These are phyloP conservation scores for Mycosphaerella sp. DNA, from an alignment of 2,329 filamentous ascomycete genomes.

Conservation along the genomic window DNA sequence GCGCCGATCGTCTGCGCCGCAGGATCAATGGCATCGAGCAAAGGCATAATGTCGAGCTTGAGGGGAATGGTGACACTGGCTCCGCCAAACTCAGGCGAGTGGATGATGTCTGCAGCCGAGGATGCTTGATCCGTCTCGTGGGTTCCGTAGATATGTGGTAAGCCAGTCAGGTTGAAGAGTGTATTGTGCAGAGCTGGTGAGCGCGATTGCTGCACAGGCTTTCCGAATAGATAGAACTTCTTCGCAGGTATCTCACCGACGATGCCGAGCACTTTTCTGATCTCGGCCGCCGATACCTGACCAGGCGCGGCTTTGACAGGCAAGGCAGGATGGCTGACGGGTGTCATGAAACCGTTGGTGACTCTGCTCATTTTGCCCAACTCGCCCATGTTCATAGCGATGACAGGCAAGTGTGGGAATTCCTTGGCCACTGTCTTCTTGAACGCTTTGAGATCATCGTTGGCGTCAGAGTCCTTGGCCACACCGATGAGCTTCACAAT, in stretches of 20 bases:
- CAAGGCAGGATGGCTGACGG: conserved; percentile 82
- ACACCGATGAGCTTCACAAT: conserved; percentile 90
- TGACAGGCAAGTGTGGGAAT: conserved; percentile 69
- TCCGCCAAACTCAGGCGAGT: conserved; percentile 71
- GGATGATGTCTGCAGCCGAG: conserved; percentile 60
- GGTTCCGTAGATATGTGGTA: conserved; percentile 75
- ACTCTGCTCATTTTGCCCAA: conserved; percentile 84
- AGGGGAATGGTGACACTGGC: conserved; percentile 94
- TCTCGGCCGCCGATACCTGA: conserved; percentile 84
- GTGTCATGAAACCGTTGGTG: conserved; percentile 87
- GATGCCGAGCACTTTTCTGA: conserved; percentile 68
- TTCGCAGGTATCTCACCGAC: conserved; percentile 70
- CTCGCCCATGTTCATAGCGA: conserved; percentile 92
- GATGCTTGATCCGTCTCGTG: conserved; percentile 64
- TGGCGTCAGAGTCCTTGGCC: conserved; percentile 71
- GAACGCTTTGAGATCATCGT: conserved; percentile 77
- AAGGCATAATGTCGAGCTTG: conserved; percentile 77
- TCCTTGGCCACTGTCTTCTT: conserved; percentile 65
- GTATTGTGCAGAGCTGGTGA: conserved; percentile 87
- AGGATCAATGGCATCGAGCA: conserved; percentile 72
- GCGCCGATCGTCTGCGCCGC: conserved; percentile 81
- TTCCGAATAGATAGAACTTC: conserved; percentile 82
- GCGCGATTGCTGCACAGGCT: conserved; percentile 71
- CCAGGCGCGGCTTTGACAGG: conserved; percentile 91
- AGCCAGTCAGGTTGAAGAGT: conserved; percentile 66